Evolutionary conservation across 257 asterid species (phyloP), one percentile per base, ranked within the genome.

Genomic region (Solanum acaule): DNA sequence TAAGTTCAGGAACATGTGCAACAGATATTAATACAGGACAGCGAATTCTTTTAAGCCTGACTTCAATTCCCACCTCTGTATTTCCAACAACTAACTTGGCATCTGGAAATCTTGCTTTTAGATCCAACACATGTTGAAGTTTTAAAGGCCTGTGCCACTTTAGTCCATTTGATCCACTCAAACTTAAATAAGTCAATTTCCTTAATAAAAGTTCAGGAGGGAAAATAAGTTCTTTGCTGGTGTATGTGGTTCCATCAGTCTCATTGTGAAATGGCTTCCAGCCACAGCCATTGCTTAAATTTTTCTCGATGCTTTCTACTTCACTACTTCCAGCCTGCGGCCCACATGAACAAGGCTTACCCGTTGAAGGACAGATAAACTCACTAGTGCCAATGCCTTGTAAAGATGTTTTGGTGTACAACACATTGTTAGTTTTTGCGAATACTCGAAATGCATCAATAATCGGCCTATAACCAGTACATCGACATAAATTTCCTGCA

Each of bases 381-480:
- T 95, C 95, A 46, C 93, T 87, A 89, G 81, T 91, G 6, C 84
- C 61, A 73, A 86, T 83, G 88, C 90, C 91, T 89, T 90, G 72
- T 7, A 93, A 90, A 72, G 94, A 90, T 89, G 88, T 92, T 82
- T 86, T 90, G 75, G 94, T 90, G 92, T 97, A 97, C 82, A 97
- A 86, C 33, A 94, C 90, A 90, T 97, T 96, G 77, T 97, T 79
- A 49, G 98, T 94, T 93, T 94, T 95, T 46, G 98, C 92, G 84
- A 97, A 96, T 25, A 95, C 96, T 76, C 98, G 92, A 91, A 97
- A 97, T 31, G 99, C 98, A 88, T 97, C 99, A 44, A 95, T 63
- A 87, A 97, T 97, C 18, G 99, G 98, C 85, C 99, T 94, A 89
- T 97, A 97, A 86, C 99, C 99, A 13, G 99, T 97, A 93, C 99